phyloP scores from a whole-genome alignment of 495 filamentous ascomycete genomes.

The Mytilinidion resinicola region DNA sequence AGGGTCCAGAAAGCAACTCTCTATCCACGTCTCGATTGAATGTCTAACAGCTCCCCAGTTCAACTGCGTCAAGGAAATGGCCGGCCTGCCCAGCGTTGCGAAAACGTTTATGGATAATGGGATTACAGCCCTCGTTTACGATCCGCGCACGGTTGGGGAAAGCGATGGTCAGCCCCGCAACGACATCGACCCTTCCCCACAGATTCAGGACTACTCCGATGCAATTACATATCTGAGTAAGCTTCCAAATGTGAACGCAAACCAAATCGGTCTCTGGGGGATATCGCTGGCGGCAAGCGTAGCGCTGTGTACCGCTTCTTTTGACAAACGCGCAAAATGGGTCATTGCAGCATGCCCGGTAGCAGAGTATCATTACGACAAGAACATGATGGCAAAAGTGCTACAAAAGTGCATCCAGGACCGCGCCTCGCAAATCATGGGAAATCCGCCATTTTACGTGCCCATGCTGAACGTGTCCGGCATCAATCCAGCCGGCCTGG shows the following conservation, averaged over 20 bases:
- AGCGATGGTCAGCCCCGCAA: conserved; percentile 12
- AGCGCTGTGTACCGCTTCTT: neutral
- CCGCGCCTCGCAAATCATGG: neutral
- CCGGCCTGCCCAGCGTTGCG: neutral
- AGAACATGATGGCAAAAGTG: neutral
- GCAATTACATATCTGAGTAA: neutral
- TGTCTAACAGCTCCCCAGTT: neutral
- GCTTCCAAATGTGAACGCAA: neutral
- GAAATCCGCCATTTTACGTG: conserved; percentile 1
- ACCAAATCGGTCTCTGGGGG: neutral
- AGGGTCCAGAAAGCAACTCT: neutral
- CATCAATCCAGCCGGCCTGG: neutral
- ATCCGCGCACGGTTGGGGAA: neutral
- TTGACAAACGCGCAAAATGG: neutral
- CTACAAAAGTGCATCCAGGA: neutral
- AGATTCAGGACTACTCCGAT: neutral
- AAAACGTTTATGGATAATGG: neutral
- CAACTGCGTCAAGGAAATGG: conserved; percentile 2
- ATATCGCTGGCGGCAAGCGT: neutral
- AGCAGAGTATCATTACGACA: neutral
- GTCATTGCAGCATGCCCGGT: neutral
- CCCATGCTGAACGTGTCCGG: neutral
- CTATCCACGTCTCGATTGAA: neutral
- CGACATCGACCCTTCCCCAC: neutral
- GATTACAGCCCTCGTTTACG: conserved; percentile 3